A percentile compares a stretch with the other conserved stretches of the same genome.
phyloP scores from a whole-genome alignment of 495 filamentous ascomycete genomes.

The Penicillium chermesinum region DNA sequence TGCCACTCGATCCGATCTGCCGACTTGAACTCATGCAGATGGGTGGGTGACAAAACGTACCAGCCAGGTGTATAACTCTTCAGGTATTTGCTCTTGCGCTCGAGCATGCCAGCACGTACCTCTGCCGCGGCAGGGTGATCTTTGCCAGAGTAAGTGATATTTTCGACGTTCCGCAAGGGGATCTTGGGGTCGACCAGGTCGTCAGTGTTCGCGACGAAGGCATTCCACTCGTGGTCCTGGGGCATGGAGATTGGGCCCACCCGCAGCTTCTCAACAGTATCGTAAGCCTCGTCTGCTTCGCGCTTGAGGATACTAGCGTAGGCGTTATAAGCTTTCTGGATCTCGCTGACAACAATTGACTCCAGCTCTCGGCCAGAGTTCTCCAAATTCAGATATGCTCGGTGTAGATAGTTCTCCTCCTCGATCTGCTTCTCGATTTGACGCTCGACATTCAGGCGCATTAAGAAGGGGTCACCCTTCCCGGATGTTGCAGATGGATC shows the following conservation, averaged over 20 bases:
- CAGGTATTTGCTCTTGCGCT: conserved; percentile 97
- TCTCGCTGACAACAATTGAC: conserved; percentile 91
- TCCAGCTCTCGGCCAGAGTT: conserved; percentile 91
- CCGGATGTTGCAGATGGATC: conserved; percentile 71
- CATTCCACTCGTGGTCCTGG: conserved; percentile 84
- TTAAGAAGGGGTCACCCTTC: conserved; percentile 85
- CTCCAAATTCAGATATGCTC: conserved; percentile 92
- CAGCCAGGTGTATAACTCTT: conserved; percentile 98
- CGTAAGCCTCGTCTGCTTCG: conserved; percentile 77
- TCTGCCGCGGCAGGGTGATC: conserved; percentile 83
- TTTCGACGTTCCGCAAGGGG: conserved; percentile 69
- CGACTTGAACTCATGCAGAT: conserved; percentile 97
- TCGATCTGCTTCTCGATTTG: conserved; percentile 90
- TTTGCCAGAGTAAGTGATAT: conserved; percentile 90
- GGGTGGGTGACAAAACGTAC: conserved; percentile 95
- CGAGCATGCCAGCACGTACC: conserved; percentile 81
- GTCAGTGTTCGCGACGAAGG: conserved; percentile 76
- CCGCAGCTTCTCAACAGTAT: conserved; percentile 75
- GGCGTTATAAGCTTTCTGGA: conserved; percentile 93
- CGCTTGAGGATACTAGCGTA: conserved; percentile 84
- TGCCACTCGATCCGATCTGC: conserved; percentile 66
- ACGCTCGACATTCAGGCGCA: conserved; percentile 76
- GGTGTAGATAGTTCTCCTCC: conserved; percentile 94
- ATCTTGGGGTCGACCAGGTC: conserved; percentile 84
- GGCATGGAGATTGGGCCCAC: conserved; percentile 81